phyloP scores from a whole-genome alignment of 139 green algal genomes.

The Asterochloris sp. region DNA sequence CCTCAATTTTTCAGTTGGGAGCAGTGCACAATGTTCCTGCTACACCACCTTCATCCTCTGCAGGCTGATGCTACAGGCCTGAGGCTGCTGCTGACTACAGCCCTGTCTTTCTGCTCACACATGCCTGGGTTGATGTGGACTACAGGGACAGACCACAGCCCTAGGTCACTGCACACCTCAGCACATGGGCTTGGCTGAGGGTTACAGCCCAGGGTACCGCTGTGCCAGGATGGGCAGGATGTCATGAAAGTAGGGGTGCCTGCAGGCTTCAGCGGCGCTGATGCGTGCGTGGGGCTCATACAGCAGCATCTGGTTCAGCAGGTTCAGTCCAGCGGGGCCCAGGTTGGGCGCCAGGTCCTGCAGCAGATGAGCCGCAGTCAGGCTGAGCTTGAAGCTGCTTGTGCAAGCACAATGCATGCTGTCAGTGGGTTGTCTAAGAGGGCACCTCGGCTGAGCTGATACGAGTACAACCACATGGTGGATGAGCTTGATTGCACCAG shows the following conservation, averaged over 20 bases:
- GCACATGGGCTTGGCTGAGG: too few relatives aligned
- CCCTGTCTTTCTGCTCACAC: too few relatives aligned
- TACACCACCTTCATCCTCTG: too few relatives aligned
- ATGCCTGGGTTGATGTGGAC: too few relatives aligned
- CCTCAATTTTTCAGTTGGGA: too few relatives aligned
- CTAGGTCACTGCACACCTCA: too few relatives aligned
- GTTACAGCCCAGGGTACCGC: background rate
- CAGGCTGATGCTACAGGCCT: too few relatives aligned
- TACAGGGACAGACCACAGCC: too few relatives aligned
- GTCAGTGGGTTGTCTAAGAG: background rate
- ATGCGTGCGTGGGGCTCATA: slow-evolving; percentile 53
- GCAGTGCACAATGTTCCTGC: too few relatives aligned
- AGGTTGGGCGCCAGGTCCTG: slow-evolving; percentile 60
- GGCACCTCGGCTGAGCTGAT: too few relatives aligned
- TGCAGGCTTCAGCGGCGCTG: slow-evolving; percentile 56
- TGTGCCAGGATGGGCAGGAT: slow-evolving; percentile 10
- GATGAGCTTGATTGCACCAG: background rate
- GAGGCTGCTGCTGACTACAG: too few relatives aligned
- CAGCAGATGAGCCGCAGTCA: slow-evolving; percentile 12
- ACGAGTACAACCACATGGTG: background rate
- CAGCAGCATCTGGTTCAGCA: slow-evolving; percentile 69
- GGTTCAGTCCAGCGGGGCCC: slow-evolving; percentile 57
- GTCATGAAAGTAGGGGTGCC: slow-evolving; percentile 79
- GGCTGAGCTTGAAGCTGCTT: background rate
- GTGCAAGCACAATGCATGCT: too few relatives aligned